Percentiles rank a stretch among this genome's conserved stretches.
Evolutionary conservation across 2,329 filamentous ascomycete genomes (phyloP).

Genomic region (Curvularia sp.): DNA sequence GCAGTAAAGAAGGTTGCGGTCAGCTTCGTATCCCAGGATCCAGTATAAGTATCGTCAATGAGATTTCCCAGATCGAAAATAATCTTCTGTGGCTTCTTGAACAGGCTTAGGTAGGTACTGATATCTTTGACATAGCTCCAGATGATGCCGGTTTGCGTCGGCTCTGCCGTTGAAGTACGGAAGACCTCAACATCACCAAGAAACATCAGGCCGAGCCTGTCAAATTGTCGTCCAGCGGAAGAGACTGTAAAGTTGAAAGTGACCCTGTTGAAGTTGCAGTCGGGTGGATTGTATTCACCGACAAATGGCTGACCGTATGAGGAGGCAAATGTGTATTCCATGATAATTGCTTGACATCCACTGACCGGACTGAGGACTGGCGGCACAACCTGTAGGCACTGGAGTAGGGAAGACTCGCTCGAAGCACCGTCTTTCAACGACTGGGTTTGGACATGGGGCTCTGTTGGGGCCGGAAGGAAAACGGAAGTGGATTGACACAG

Average conservation of each 20-base stretch:
- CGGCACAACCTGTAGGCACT: slow-evolving; percentile 74
- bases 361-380: slow-evolving; percentile 64
- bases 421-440: slow-evolving; percentile 32
- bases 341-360: slow-evolving; percentile 65
- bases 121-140: slow-evolving; percentile 84
- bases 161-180: slow-evolving; percentile 82
- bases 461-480: slow-evolving; percentile 27
- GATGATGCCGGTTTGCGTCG: slow-evolving; percentile 71
- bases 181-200: slow-evolving; percentile 81
- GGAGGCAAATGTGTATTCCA: slow-evolving; percentile 73
- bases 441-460: slow-evolving; percentile 19
- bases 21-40: slow-evolving; percentile 74
- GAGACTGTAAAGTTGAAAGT: slow-evolving; percentile 78
- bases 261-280: slow-evolving; percentile 75
- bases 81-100: slow-evolving; percentile 72
- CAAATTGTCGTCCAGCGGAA: slow-evolving; percentile 75
- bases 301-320: slow-evolving; percentile 79
- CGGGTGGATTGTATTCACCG: slow-evolving; percentile 71
- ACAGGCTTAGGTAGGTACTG: slow-evolving; percentile 73
- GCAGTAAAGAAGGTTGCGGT: slow-evolving; percentile 74
- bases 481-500: slow-evolving; percentile 38
- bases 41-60: slow-evolving; percentile 74
- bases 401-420: slow-evolving; percentile 53
- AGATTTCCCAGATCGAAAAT: slow-evolving; percentile 80
- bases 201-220: slow-evolving; percentile 78